Base-by-base conservation (phyloP, 768 basidiomycete genomes). In the Pisolithus marmoratus region DNA sequence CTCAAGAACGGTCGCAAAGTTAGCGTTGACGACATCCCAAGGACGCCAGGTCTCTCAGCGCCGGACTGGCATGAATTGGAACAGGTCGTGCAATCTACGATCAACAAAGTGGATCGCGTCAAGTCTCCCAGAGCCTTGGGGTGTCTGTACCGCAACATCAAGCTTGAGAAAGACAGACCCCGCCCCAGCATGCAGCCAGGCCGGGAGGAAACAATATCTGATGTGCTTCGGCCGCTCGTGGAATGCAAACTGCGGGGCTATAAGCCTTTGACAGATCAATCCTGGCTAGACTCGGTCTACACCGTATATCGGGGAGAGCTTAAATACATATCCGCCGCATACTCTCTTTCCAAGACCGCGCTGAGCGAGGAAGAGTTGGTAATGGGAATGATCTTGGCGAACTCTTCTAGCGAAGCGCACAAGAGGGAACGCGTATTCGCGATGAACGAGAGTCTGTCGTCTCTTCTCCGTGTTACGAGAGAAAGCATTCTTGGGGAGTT, bases 21-120 rank as follows among this genome's bases (percentile, higher is more conserved):
- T 23, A 69, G 83, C 46, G 69, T 85, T 26, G 68, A 71, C 22
- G 60, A 67, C 4, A 63, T 87, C 27, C 87, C 89, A 4, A 64
- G 68, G 11, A 63, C 71, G 0, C 70, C 87, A 15, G 86, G 88
- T 42, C 74, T 74, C 17, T 81, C 77, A 63, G 89, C 85, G 59
- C 89, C 89, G 1, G 89, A 91, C 62, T 91, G 89, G 89, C 80
- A 87, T 53, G 77, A 75, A 20, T 77, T 77, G 15, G 83, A 85
- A 58, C 74, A 80, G 17, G 70, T 75, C 44, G 83, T 84, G 56
- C 74, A 80, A n/a, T 70, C 75, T 45, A 64, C 70, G 6, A 79
- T 79, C 20, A 75, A 78, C 7, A 59, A 76, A 19, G 78, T 77
- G 1, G 84, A 89, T 56, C 87, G 86, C 68, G 92, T 92, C 60